Percentiles rank a stretch among this genome's conserved stretches.
Conservation (phyloP, 371 early-diverging fungal species). For the Lichtheimia corymbifera region DNA sequence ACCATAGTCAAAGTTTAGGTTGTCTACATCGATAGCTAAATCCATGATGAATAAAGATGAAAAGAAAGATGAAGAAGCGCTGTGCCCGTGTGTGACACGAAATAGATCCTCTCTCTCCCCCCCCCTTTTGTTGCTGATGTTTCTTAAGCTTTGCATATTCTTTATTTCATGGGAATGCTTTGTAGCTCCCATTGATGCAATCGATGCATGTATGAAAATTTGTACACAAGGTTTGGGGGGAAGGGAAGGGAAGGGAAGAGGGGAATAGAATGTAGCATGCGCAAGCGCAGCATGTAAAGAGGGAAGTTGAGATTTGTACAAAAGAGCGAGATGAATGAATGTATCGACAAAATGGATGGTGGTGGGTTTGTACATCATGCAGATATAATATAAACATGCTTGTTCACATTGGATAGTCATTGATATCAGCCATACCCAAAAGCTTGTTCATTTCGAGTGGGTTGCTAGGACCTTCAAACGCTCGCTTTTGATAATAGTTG, state of each 20-base stretch:
- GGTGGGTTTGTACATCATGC: not conserved
- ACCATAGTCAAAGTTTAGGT: conserved; percentile 64
- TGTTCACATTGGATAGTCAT: conserved; percentile 1
- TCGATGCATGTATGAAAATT: too few species aligned
- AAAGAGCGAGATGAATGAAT: not conserved
- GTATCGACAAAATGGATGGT: not conserved
- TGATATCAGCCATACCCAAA: not conserved
- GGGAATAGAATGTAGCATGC: not conserved
- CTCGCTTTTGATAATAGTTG: conserved; percentile 1
- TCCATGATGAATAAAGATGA: too few species aligned
- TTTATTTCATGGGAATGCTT: too few species aligned
- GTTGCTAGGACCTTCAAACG: not conserved
- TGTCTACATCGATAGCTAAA: conserved; percentile 27
- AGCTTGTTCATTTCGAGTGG: conserved; percentile 3
- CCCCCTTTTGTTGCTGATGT: too few species aligned
- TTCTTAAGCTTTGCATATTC: too few species aligned
- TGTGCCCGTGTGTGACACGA: too few species aligned
- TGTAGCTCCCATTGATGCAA: too few species aligned
- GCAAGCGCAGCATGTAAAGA: not conserved
- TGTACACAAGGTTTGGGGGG: not conserved
- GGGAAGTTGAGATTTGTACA: not conserved
- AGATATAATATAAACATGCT: not conserved
- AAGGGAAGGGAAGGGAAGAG: not conserved
- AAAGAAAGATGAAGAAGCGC: too few species aligned
- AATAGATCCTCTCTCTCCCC: too few species aligned